Evolutionary conservation across 2,329 filamentous ascomycete species (phyloP).

Genomic region (Ascochyta rabiei): DNA sequence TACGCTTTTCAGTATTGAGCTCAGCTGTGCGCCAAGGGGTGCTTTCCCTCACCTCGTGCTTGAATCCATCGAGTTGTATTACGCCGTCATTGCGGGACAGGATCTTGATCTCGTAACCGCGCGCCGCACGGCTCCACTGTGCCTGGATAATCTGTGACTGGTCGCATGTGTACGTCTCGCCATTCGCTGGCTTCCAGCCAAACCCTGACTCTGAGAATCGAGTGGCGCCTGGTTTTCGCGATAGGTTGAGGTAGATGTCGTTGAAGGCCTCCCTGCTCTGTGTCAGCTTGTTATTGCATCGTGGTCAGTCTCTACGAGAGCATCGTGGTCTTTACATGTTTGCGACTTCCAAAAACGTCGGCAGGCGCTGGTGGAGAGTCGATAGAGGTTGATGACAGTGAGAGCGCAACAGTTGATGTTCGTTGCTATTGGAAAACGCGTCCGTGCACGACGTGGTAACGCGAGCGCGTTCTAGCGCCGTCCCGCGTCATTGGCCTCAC

Average conservation of each 20-base stretch:
- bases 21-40: not conserved
- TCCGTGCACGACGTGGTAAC: not conserved
- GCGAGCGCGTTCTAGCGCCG: conserved; percentile 10
- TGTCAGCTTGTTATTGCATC: conserved; percentile 5
- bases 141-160: conserved; percentile 81
- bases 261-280: conserved; percentile 84
- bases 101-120: conserved; percentile 93
- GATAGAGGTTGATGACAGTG: not conserved
- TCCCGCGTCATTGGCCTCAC: not conserved
- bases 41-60: conserved; percentile 69
- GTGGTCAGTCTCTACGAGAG: not conserved
- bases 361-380: conserved; percentile 1
- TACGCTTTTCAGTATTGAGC: conserved; percentile 44
- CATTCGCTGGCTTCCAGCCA: conserved; percentile 89
- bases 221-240: conserved; percentile 89
- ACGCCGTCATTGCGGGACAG: conserved; percentile 82
- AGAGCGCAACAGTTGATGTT: conserved; percentile 3
- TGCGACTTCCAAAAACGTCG: not conserved
- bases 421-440: conserved; percentile 2
- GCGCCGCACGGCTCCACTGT: conserved; percentile 93
- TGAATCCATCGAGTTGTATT: conserved; percentile 93
- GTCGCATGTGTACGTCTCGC: conserved; percentile 93
- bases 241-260: conserved; percentile 94
- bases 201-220: conserved; percentile 92
- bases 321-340: not conserved